Conservation (phyloP, 495 filamentous ascomycete species). For the Aspergillus indologenus region DNA sequence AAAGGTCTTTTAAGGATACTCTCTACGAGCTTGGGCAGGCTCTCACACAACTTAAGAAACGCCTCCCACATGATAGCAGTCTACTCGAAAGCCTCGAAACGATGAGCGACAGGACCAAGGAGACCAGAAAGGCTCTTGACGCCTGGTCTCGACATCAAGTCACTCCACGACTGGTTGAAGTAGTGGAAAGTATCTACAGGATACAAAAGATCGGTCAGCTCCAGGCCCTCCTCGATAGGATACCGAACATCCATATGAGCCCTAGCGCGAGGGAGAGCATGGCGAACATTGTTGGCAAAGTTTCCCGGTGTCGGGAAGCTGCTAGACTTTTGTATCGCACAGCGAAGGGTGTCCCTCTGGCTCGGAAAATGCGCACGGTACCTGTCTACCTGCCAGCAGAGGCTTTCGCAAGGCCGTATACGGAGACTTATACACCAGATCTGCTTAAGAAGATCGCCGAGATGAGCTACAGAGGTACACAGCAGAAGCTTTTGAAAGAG, state of each 20-base stretch:
- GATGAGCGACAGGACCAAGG: slow-evolving; percentile 1
- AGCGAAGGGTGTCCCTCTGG: slow-evolving; percentile 11
- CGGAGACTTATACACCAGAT: slow-evolving; percentile 6
- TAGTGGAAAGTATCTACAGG: slow-evolving; percentile 13
- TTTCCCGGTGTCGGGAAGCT: slow-evolving; percentile 11
- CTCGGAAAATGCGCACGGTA: slow-evolving; percentile 11
- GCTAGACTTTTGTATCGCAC: slow-evolving; percentile 12
- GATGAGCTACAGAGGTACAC: slow-evolving; percentile 8
- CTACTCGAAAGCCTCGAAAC: background rate
- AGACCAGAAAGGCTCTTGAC: slow-evolving; percentile 12
- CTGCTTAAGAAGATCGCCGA: slow-evolving; percentile 7
- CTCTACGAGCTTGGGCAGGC: slow-evolving; percentile 5
- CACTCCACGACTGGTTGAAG: background rate
- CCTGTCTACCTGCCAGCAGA: slow-evolving; percentile 12
- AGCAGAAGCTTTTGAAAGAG: slow-evolving; percentile 14
- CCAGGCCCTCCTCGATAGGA: slow-evolving; percentile 5
- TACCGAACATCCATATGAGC: slow-evolving; percentile 11
- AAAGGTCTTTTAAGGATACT: slow-evolving; percentile 11
- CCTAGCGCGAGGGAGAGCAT: slow-evolving; percentile 11
- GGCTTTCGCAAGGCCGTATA: slow-evolving; percentile 3
- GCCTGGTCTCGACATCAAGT: slow-evolving; percentile 14
- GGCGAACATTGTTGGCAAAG: slow-evolving; percentile 12
- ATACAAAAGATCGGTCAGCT: slow-evolving; percentile 11
- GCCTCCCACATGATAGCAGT: background rate
- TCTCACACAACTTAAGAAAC: background rate